These are phyloP conservation scores for Chlamydomonas incerta DNA, from an alignment of 139 green algal species.

Conservation along the genomic window DNA sequence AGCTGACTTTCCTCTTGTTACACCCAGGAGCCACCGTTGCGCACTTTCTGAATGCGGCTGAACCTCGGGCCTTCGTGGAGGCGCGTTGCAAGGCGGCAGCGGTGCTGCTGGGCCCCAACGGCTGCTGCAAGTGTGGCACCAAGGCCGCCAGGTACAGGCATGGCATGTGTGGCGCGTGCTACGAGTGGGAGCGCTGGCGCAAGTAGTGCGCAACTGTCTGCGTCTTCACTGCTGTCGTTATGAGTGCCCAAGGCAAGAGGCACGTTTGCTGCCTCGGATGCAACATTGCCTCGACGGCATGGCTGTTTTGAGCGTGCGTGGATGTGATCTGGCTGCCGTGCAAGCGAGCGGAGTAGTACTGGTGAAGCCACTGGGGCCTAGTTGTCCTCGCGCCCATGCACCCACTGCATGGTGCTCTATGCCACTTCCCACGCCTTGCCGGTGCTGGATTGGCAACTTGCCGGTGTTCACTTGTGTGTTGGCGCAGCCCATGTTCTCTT, in stretches of 20 bases:
- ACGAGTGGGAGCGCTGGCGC: neutral
- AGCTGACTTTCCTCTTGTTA: no score
- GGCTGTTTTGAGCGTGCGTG: slow-evolving; percentile 6
- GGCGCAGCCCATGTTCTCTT: slow-evolving; percentile 14
- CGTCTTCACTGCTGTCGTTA: neutral
- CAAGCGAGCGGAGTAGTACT: neutral
- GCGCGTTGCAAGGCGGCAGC: slow-evolving; percentile 6
- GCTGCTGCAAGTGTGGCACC: slow-evolving; percentile 17
- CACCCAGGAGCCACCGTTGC: slow-evolving; percentile 1
- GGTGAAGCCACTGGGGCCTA: slow-evolving; percentile 7
- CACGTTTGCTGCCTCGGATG: slow-evolving; percentile 18
- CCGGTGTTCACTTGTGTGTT: slow-evolving; percentile 4
- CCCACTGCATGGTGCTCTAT: neutral
- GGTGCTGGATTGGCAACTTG: slow-evolving; percentile 9
- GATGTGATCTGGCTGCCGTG: slow-evolving; percentile 11
- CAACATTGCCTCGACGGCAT: slow-evolving; percentile 4
- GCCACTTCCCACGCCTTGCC: slow-evolving; percentile 11
- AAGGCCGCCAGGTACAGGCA: slow-evolving; percentile 3
- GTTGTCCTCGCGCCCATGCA: slow-evolving; percentile 6
- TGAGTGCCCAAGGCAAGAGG: slow-evolving; percentile 1
- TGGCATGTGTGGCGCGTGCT: slow-evolving; percentile 8
- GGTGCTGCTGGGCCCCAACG: slow-evolving; percentile 3
- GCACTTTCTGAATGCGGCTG: slow-evolving; percentile 12
- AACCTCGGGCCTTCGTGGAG: slow-evolving; percentile 8
- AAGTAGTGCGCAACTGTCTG: slow-evolving; percentile 12